Percentiles rank a stretch among this genome's conserved stretches.
Conservation (phyloP, 768 basidiomycete species). For the Hygrophorus pudorinus region DNA sequence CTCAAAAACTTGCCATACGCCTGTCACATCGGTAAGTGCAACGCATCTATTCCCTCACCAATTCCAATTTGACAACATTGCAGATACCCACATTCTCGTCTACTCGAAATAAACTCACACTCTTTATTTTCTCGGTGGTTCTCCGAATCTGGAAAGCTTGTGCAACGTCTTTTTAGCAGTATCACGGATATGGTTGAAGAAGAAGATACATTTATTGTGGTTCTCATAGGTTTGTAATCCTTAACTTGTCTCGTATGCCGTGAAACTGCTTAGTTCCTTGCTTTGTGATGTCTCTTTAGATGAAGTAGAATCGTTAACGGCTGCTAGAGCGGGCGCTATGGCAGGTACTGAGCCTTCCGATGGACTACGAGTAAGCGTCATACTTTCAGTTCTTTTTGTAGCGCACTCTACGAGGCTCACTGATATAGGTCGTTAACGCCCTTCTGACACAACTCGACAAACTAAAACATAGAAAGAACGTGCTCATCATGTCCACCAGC, state of each 20-base stretch:
- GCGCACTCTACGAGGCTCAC: background rate
- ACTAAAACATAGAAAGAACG: conserved; percentile 86
- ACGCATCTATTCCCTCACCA: conserved; percentile 2
- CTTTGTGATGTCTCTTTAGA: conserved; percentile 34
- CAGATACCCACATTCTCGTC: conserved; percentile 78
- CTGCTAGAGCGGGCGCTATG: conserved; percentile 90
- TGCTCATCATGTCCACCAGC: conserved; percentile 92
- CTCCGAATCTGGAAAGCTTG: conserved; percentile 96
- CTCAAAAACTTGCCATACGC: conserved; percentile 90
- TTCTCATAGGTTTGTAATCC: conserved; percentile 67
- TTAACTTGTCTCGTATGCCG: background rate
- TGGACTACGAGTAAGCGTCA: conserved; percentile 60
- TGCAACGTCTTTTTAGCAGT: conserved; percentile 82
- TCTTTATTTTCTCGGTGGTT: conserved; percentile 99
- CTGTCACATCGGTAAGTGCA: conserved; percentile 63
- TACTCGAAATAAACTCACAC: conserved; percentile 97
- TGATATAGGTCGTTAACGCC: conserved; percentile 88
- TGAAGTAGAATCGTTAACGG: conserved; percentile 93
- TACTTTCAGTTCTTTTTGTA: background rate
- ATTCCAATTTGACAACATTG: background rate
- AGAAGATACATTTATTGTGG: conserved; percentile 83
- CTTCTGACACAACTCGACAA: conserved; percentile 95
- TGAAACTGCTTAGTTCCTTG: conserved; percentile 3
- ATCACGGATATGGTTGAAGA: conserved; percentile 91
- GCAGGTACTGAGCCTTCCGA: conserved; percentile 94